Evolutionary conservation across 192 early-diverging fungal species (phyloP).

Genomic region (Oehlia diaphana): DNA sequence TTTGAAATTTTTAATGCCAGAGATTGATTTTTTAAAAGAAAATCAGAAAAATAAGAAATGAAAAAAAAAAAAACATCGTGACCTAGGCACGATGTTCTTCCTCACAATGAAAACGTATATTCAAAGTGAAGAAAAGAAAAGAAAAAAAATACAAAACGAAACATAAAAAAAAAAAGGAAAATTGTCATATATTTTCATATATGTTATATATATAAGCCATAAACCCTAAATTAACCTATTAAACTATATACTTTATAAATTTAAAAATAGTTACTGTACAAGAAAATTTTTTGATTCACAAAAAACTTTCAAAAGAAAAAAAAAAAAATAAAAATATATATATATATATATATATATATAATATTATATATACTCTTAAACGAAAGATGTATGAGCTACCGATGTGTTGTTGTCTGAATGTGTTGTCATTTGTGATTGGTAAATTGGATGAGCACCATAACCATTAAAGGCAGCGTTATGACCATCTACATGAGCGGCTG

Average conservation of each 20-base stretch:
- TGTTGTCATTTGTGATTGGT: constrained; percentile 24
- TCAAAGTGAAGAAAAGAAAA: too few species aligned
- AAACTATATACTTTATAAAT: constrained; percentile 13
- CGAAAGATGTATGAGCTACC: constrained; percentile 17
- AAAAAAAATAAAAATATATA: background rate
- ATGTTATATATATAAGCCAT: constrained; percentile 8
- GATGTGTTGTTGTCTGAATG: constrained; percentile 7
- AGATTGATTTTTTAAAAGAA: background rate
- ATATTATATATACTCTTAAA: background rate
- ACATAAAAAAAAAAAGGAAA: background rate
- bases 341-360: background rate
- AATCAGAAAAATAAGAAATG: background rate
- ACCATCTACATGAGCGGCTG: constrained; percentile 18
- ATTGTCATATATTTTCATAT: background rate
- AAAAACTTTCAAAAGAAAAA: background rate
- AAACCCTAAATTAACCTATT: background rate
- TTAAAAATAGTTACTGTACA: constrained; percentile 19
- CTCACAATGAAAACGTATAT: too few species aligned
- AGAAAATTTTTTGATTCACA: too few species aligned
- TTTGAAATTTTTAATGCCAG: constrained; percentile 5
- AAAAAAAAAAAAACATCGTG: background rate
- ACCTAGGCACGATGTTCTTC: background rate
- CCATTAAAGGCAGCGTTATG: constrained; percentile 16
- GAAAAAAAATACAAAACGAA: background rate
- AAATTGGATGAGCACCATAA: constrained; percentile 23